phyloP scores from a whole-genome alignment of 768 basidiomycete genomes.

The Tulasnella sp. region DNA sequence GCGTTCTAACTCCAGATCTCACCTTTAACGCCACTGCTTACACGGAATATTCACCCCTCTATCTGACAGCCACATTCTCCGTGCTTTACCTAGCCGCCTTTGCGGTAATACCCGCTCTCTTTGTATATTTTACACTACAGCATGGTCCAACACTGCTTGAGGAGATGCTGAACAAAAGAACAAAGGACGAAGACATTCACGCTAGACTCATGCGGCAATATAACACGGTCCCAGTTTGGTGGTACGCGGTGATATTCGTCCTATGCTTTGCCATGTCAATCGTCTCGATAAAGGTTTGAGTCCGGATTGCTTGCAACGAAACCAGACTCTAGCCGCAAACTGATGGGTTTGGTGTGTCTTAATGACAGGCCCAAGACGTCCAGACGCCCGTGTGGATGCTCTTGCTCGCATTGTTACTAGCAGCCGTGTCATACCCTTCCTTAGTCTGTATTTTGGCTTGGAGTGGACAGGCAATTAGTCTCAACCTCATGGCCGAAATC shows the following conservation, averaged over 20 bases:
- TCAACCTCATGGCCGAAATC: constrained; percentile 39
- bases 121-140: constrained; percentile 39
- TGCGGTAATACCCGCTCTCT: constrained; percentile 34
- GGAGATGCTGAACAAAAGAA: constrained; percentile 29
- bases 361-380: constrained; percentile 43
- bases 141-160: constrained; percentile 35
- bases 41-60: constrained; percentile 40
- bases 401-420: constrained; percentile 32
- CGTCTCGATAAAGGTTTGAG: constrained; percentile 32
- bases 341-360: constrained; percentile 27
- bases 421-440: constrained; percentile 37
- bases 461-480: constrained; percentile 33
- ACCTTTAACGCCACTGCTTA: constrained; percentile 38
- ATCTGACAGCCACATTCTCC: constrained; percentile 36
- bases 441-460: constrained; percentile 39
- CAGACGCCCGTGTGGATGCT: constrained; percentile 46
- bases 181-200: constrained; percentile 42
- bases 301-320: constrained; percentile 25
- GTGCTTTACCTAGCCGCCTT: constrained; percentile 38
- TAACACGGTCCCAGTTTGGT: constrained; percentile 35
- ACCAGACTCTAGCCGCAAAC: background rate
- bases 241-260: constrained; percentile 37
- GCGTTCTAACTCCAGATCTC: constrained; percentile 30
- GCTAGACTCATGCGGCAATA: constrained; percentile 41
- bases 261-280: constrained; percentile 33